Evolutionary conservation across 306 rosid genomes (phyloP).

Genomic region (Sophora flavescens): DNA sequence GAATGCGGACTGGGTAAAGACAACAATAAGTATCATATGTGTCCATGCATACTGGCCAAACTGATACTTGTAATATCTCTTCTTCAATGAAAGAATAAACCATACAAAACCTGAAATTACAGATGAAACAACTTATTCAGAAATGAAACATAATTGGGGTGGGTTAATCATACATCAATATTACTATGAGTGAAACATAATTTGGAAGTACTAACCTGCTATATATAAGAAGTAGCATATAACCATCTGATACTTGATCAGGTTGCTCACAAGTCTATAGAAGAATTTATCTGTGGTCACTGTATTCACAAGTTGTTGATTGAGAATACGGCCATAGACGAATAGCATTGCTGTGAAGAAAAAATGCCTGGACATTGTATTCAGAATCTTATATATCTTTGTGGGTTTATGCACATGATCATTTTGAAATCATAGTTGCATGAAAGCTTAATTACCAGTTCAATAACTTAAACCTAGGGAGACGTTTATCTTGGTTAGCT

Average conservation of each 20-base stretch:
- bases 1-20: constrained; percentile 94
- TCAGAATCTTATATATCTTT: constrained; percentile 44
- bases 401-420: constrained; percentile 3
- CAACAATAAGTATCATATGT: constrained; percentile 94
- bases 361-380: constrained; percentile 77
- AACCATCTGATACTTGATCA: constrained; percentile 96
- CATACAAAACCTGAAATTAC: constrained; percentile 87
- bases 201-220: constrained; percentile 68
- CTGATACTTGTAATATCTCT: constrained; percentile 94
- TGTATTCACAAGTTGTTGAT: constrained; percentile 89
- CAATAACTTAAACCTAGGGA: constrained; percentile 79
- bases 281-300: constrained; percentile 80
- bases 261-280: constrained; percentile 72
- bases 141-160: neutral
- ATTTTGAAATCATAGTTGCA: constrained; percentile 1
- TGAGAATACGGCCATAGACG: constrained; percentile 96
- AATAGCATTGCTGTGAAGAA: constrained; percentile 97
- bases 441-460: constrained; percentile 70
- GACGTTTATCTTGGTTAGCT: constrained; percentile 78
- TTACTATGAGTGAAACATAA: constrained; percentile 18
- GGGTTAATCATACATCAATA: constrained; percentile 9
- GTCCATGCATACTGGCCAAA: constrained; percentile 99
- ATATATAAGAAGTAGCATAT: constrained; percentile 92
- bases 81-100: constrained; percentile 95
- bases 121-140: constrained; percentile 38